These are phyloP conservation scores for Coemansia sp. DNA, from an alignment of 192 early-diverging fungal species.

Conservation along the genomic window DNA sequence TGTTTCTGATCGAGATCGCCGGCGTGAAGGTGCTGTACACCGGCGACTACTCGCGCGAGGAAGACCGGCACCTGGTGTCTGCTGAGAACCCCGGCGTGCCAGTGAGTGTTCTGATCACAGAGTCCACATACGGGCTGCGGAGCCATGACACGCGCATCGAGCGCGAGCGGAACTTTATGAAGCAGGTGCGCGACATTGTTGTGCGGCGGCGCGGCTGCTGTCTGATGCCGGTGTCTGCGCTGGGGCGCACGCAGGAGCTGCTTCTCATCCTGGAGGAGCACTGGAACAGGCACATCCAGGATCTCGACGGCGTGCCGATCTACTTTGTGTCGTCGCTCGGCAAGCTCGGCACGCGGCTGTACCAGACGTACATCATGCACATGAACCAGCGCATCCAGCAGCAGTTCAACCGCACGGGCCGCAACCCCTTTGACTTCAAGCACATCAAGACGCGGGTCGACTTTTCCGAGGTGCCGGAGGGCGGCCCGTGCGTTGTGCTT, in stretches of 20 bases:
- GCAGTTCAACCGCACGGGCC: constrained; percentile 70
- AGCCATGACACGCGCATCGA: constrained; percentile 92
- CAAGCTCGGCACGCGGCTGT: constrained; percentile 97
- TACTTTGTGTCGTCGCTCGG: constrained; percentile 94
- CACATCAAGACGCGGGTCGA: constrained; percentile 90
- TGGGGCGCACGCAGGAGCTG: constrained; percentile 97
- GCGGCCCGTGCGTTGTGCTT: constrained; percentile 98
- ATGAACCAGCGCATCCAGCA: constrained; percentile 94
- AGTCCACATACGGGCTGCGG: constrained; percentile 96
- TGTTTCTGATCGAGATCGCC: constrained; percentile 92
- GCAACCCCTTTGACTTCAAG: constrained; percentile 96
- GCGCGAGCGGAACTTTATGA: constrained; percentile 86
- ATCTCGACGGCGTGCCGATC: constrained; percentile 87
- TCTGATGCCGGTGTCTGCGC: constrained; percentile 92
- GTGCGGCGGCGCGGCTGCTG: constrained; percentile 82
- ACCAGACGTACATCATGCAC: constrained; percentile 96
- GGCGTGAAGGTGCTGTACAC: constrained; percentile 93
- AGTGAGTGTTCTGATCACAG: constrained; percentile 92
- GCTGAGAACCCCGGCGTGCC: constrained; percentile 85
- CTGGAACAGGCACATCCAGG: constrained; percentile 82
- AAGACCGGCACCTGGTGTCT: constrained; percentile 97
- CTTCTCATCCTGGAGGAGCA: constrained; percentile 97
- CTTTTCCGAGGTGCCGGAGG: constrained; percentile 86
- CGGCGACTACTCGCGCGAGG: constrained; percentile 98
- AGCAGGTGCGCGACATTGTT: constrained; percentile 81